Base-by-base conservation (phyloP, 2,329 filamentous ascomycete genomes). In the Nannizzia gypsea region DNA sequence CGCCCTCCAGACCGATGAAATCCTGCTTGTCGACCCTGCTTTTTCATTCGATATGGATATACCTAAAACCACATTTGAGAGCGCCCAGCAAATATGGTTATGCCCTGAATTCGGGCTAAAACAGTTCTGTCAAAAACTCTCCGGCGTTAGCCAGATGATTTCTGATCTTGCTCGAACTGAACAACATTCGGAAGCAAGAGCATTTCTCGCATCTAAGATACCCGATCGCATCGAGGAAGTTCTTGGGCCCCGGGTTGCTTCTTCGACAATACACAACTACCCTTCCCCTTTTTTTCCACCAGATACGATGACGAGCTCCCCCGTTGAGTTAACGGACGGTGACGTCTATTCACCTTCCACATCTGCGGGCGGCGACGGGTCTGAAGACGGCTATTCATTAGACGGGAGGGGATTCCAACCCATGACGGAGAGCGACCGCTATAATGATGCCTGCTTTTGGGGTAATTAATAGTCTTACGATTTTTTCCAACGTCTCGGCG, bases 71-170 rank as follows among this genome's bases (percentile, higher is more conserved):
- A 65, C 64, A 20, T 64, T 63, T 34, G 64, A 65, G 20, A 63
- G 61, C 56, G 63, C 63, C 9, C 61, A 59, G 44, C 59, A 59
- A 31, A 56, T 64, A 22, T 64, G 64, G 63, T 40, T 65, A 40
- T 62, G 57, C 31, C 63, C 38, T n/a, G 56, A 63, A 17, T 58
- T 62, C 50, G 62, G 64, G 22, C 55, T 65, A 31, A 63, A 56
- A 56, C 63, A 65, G 28, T 63, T 65, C 31, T 65, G 64, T 56
- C 64, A 64, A 44, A 64, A 62, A 44, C 56, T 65, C 6, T 65
- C 64, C 3, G 64, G 64, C 11, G 38, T 65, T 13, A 61, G 60
- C 48, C 61, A 64, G 44, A 65, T 64, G 63, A 65, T 65, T 40
- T 61, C 62, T 22, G 56, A 63, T 38, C 58, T 65, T 9, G 60